A percentile compares a stretch with the other conserved stretches of the same genome.
These are phyloP conservation scores for Noccaea bulbosa DNA, from an alignment of 345 rosid genomes.

Conservation along the genomic window DNA sequence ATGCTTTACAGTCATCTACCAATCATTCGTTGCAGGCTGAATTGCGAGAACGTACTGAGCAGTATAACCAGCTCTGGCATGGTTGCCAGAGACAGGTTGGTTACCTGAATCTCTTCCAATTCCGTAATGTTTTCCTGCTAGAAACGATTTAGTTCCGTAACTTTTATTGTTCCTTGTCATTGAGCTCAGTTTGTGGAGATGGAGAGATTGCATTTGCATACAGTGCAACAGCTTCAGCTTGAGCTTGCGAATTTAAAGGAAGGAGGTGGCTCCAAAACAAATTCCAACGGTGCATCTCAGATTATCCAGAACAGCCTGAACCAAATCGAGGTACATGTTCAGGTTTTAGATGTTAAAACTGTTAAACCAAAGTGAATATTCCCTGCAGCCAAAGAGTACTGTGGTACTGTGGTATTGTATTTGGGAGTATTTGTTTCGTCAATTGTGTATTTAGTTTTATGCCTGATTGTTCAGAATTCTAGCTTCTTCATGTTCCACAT, in stretches of 20 bases:
- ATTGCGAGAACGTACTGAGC: constrained; percentile 83
- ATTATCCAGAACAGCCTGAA: constrained; percentile 59
- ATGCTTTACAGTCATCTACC: constrained; percentile 76
- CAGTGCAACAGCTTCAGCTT: constrained; percentile 85
- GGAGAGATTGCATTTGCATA: constrained; percentile 84
- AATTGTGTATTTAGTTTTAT: background rate
- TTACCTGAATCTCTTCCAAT: constrained; percentile 29
- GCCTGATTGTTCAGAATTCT: constrained; percentile 15
- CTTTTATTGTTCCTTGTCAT: constrained; percentile 37
- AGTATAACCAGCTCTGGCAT: constrained; percentile 87
- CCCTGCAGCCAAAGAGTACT: no score
- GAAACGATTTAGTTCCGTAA: constrained; percentile 9
- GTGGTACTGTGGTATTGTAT: background rate
- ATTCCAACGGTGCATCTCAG: constrained; percentile 56
- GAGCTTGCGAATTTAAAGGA: constrained; percentile 80
- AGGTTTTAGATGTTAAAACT: background rate
- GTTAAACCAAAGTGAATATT: background rate
- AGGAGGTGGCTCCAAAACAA: constrained; percentile 63
- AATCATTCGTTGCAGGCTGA: constrained; percentile 80
- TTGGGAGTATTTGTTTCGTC: background rate
- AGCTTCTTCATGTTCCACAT: background rate
- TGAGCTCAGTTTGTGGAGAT: constrained; percentile 76
- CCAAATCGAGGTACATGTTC: constrained; percentile 46
- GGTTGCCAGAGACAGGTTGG: constrained; percentile 96
- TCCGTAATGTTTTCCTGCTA: constrained; percentile 1